Percentiles rank a stretch among this genome's conserved stretches.
Evolutionary conservation across 2,329 filamentous ascomycete genomes (phyloP).

Genomic region (Arthrobotrys conoides): DNA sequence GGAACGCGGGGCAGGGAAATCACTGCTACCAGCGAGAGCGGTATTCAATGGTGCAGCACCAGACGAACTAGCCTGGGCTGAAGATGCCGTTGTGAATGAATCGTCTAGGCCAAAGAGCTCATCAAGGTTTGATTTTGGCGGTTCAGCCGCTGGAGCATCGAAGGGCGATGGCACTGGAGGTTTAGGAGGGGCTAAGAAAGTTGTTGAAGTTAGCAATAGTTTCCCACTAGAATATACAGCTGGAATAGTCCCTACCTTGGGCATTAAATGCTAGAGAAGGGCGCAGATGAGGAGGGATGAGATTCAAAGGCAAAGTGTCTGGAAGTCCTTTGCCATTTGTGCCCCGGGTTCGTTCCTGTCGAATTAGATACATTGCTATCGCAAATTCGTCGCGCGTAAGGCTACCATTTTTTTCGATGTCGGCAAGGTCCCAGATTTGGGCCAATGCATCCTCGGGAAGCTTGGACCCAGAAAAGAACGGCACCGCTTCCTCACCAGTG

Average conservation of each 20-base stretch:
- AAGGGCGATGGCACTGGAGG: conserved; percentile 69
- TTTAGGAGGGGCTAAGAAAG: conserved; percentile 32
- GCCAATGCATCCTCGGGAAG: conserved; percentile 89
- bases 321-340: conserved; percentile 74
- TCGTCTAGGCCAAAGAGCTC: conserved; percentile 90
- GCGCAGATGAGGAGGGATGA: conserved; percentile 90
- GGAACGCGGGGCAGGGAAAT: conserved; percentile 71
- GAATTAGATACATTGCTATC: conserved; percentile 96
- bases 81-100: conserved; percentile 72
- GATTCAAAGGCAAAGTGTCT: conserved; percentile 80
- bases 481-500: conserved; percentile 92
- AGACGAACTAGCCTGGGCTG: conserved; percentile 47
- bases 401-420: conserved; percentile 90
- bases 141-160: conserved; percentile 68
- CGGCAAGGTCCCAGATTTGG: conserved; percentile 96
- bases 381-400: conserved; percentile 92
- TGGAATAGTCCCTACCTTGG: conserved; percentile 23
- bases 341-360: conserved; percentile 83
- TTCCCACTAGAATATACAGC: no score
- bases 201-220: not conserved
- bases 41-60: conserved; percentile 55
- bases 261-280: conserved; percentile 63
- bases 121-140: conserved; percentile 83
- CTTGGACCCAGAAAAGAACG: conserved; percentile 92
- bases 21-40: conserved; percentile 56